Percentiles rank a stretch among this genome's conserved stretches.
phyloP scores from a whole-genome alignment of 805 yeast species.

The Kodamaea laetipori region DNA sequence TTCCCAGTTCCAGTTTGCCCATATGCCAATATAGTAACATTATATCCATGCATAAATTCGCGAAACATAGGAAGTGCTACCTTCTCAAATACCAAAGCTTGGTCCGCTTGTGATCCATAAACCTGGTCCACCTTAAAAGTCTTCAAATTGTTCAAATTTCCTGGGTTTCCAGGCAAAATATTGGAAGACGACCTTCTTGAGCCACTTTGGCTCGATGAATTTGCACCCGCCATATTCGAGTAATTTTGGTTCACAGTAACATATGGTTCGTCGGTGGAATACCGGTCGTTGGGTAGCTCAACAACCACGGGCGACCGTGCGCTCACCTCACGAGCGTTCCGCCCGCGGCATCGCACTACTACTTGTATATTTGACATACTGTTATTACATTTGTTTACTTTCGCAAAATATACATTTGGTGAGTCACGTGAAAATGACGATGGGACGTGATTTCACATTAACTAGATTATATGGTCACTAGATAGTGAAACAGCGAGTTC shows the following conservation, averaged over 20 bases:
- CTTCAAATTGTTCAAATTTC: conserved; percentile 35
- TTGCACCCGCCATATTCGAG: conserved; percentile 20
- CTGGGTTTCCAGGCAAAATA: conserved; percentile 18
- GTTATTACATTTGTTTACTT: conserved; percentile 5
- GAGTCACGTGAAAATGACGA: neutral
- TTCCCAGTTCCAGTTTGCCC: conserved; percentile 91
- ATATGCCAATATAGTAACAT: conserved; percentile 78
- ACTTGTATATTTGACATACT: conserved; percentile 49
- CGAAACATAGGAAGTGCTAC: conserved; percentile 72
- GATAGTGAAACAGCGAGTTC: too few relatives aligned
- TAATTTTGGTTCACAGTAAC: conserved; percentile 22
- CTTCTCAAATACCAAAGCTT: conserved; percentile 61
- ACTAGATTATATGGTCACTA: too few relatives aligned
- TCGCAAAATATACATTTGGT: neutral
- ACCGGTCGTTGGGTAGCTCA: conserved; percentile 42
- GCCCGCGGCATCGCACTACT: conserved; percentile 56
- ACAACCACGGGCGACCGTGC: conserved; percentile 51
- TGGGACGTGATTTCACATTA: neutral
- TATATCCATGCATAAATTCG: conserved; percentile 61
- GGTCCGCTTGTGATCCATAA: conserved; percentile 82
- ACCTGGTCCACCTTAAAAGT: conserved; percentile 77
- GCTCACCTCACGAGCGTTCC: conserved; percentile 46
- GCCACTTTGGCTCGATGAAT: conserved; percentile 14
- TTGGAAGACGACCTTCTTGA: conserved; percentile 12
- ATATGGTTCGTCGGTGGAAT: conserved; percentile 20